Conservation (phyloP, 495 filamentous ascomycete species). For the Entonaema liquescens region DNA sequence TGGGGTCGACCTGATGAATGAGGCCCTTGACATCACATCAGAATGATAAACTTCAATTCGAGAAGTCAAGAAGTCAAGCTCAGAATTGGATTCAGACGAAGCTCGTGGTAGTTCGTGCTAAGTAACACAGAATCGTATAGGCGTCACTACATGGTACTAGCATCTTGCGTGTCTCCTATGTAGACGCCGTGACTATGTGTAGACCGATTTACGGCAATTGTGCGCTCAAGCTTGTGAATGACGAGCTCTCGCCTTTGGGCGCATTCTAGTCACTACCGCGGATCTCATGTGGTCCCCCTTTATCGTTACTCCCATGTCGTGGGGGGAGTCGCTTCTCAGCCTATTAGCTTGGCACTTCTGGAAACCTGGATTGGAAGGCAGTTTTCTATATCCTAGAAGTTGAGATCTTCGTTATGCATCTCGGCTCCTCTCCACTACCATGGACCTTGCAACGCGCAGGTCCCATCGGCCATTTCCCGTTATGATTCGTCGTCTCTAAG, state of each 20-base stretch:
- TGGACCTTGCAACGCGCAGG: conserved; percentile 24
- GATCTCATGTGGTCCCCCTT: conserved; percentile 16
- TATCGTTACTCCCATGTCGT: conserved; percentile 27
- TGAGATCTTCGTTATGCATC: conserved; percentile 36
- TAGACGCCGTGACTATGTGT: not conserved
- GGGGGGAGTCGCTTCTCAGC: conserved; percentile 6
- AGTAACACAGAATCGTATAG: conserved; percentile 14
- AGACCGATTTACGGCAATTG: conserved; percentile 7
- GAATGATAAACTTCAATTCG: conserved; percentile 11
- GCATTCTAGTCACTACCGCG: conserved; percentile 12
- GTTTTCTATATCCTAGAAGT: conserved; percentile 34
- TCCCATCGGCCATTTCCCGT: not conserved
- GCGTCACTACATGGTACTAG: not conserved
- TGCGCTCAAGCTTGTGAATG: conserved; percentile 16
- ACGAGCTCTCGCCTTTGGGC: conserved; percentile 7
- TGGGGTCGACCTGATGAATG: not conserved
- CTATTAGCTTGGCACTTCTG: conserved; percentile 31
- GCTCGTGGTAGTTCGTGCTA: conserved; percentile 2
- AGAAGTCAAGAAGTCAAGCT: not conserved
- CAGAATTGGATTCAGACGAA: not conserved
- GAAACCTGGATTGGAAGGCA: conserved; percentile 20
- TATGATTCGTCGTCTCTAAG: conserved; percentile 26
- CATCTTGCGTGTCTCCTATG: conserved; percentile 7
- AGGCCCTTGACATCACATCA: conserved; percentile 7
- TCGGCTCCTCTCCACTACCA: conserved; percentile 11